Evolutionary conservation across 129 eudicot species (phyloP).

Genomic region (Centella asiatica): DNA sequence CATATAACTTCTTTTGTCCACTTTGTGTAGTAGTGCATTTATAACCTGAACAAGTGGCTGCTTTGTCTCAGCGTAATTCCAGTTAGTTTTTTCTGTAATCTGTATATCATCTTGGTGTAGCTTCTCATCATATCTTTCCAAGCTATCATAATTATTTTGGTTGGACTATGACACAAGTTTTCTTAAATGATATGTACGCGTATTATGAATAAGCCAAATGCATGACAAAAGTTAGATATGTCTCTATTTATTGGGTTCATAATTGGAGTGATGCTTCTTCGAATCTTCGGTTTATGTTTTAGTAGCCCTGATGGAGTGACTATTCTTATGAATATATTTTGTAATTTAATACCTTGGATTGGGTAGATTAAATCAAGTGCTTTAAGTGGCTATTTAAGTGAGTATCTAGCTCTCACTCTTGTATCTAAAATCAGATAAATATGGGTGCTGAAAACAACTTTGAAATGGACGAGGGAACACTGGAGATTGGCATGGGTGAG

Average conservation of each 20-base stretch:
- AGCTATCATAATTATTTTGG: background rate
- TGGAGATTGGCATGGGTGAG: constrained; percentile 94
- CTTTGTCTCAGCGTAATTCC: too few species aligned
- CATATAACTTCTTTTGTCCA: too few species aligned
- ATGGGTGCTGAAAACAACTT: constrained; percentile 64
- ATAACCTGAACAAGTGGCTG: too few species aligned
- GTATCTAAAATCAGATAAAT: constrained; percentile 17
- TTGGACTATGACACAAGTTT: too few species aligned
- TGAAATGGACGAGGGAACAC: constrained; percentile 73
- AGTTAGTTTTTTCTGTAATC: too few species aligned
- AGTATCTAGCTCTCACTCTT: background rate
- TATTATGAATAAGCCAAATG: background rate
- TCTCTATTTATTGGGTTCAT: too few species aligned
- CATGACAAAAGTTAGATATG: too few species aligned
- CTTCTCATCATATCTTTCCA: background rate
- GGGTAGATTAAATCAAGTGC: background rate
- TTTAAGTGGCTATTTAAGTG: background rate
- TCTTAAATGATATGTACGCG: background rate
- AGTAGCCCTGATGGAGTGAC: background rate
- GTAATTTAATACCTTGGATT: background rate
- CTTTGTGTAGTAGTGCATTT: too few species aligned
- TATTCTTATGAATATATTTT: background rate
- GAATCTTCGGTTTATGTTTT: background rate
- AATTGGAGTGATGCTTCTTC: background rate
- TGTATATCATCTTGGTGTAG: background rate